Evolutionary conservation across 2,329 filamentous ascomycete species (phyloP).

Genomic region (Westerdykella sp.): DNA sequence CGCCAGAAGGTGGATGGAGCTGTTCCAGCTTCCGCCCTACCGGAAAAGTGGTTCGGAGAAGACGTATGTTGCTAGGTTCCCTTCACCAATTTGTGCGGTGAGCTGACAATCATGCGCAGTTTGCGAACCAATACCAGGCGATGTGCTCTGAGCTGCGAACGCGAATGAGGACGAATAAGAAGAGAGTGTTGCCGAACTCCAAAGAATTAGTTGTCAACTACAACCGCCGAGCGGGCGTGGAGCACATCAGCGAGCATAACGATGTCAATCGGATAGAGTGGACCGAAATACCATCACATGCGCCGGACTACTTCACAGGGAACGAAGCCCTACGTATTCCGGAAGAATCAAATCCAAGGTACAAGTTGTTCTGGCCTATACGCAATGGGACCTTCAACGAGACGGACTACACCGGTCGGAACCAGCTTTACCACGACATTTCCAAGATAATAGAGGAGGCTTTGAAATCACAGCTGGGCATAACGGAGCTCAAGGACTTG

Average conservation of each 20-base stretch:
- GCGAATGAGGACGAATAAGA: slow-evolving; percentile 89
- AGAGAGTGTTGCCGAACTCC: slow-evolving; percentile 92
- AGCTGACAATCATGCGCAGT: slow-evolving; percentile 27
- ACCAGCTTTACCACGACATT: slow-evolving; percentile 78
- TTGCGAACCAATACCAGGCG: slow-evolving; percentile 61
- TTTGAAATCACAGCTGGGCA: slow-evolving; percentile 74
- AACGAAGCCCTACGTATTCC: slow-evolving; percentile 78
- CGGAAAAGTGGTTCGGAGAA: slow-evolving; percentile 80
- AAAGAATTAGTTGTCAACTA: slow-evolving; percentile 94
- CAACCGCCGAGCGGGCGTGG: slow-evolving; percentile 76
- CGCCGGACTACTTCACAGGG: slow-evolving; percentile 75
- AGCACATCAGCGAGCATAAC: slow-evolving; percentile 89
- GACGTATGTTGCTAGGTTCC: slow-evolving; percentile 49
- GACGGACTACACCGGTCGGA: slow-evolving; percentile 72
- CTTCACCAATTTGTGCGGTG: neutral
- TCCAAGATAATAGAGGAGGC: slow-evolving; percentile 81
- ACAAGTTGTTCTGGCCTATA: slow-evolving; percentile 90
- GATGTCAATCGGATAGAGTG: slow-evolving; percentile 91
- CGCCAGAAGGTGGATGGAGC: slow-evolving; percentile 56
- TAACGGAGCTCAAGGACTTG: slow-evolving; percentile 74
- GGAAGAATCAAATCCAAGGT: slow-evolving; percentile 80
- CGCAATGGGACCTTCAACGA: slow-evolving; percentile 85
- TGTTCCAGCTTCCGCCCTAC: slow-evolving; percentile 53
- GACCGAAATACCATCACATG: slow-evolving; percentile 69
- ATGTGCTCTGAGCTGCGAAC: slow-evolving; percentile 83